Evolutionary conservation across 139 green algal species (phyloP).

Genomic region (Chlorella sp.): DNA sequence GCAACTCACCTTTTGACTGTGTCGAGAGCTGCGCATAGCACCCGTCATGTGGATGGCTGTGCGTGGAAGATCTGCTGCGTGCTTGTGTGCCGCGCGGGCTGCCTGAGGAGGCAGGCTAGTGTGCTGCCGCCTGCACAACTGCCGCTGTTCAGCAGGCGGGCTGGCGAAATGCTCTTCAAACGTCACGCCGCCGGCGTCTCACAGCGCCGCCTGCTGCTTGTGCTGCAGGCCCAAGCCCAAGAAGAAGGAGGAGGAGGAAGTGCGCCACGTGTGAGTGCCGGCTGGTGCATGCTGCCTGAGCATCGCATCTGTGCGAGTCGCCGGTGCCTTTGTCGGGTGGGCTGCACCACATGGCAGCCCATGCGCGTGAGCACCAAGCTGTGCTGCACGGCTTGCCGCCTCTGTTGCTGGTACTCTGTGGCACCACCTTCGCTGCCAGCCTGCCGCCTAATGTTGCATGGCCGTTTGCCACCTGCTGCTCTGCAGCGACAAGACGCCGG

Average conservation of each 20-base stretch:
- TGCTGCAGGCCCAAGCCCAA: constrained; percentile 43
- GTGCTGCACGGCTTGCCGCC: not conserved
- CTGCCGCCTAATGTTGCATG: not conserved
- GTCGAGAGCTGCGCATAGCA: too few relatives aligned
- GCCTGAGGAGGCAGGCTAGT: too few relatives aligned
- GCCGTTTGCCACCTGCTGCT: not conserved
- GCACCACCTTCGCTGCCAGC: not conserved
- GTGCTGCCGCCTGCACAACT: too few relatives aligned
- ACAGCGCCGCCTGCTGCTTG: not conserved
- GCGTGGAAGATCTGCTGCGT: too few relatives aligned
- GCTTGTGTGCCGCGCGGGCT: too few relatives aligned
- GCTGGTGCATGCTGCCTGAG: not conserved
- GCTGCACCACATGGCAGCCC: not conserved
- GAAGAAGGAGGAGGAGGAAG: constrained; percentile 71
- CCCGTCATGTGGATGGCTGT: too few relatives aligned
- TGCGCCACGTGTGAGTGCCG: constrained; percentile 70
- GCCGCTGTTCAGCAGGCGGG: too few relatives aligned
- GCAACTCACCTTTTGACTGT: too few relatives aligned
- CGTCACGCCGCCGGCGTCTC: too few relatives aligned
- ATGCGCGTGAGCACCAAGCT: not conserved
- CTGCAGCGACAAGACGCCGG: constrained; percentile 84
- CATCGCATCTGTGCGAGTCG: too few relatives aligned
- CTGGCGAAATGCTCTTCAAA: too few relatives aligned
- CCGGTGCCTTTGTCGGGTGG: too few relatives aligned
- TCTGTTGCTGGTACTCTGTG: not conserved